Evolutionary conservation across 192 early-diverging fungal species (phyloP), one percentile per base, ranked within the genome.

Genomic region (Rhizophagus prolifer): DNA sequence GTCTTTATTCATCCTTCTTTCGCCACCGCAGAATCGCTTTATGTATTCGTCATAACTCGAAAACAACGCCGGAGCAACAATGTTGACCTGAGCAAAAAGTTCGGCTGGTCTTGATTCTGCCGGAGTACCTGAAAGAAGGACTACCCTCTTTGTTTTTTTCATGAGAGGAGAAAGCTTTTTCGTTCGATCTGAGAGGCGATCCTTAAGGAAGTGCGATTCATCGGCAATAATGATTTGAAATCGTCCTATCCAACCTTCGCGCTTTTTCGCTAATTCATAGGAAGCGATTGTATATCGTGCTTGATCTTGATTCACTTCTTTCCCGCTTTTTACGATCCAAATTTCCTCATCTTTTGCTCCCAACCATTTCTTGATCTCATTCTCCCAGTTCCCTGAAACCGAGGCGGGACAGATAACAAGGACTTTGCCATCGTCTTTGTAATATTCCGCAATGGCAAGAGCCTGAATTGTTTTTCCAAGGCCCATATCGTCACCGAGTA

Each of bases 381-480:
- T 46, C 1, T 47, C 19, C 87, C 87, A 88, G 13, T 77, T 86
- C 13, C 75, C 34, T 7, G 79, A 46, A 19, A 88, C 34, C 6
- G 79, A 80, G 8, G 81, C 62, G 9, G 87, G 87, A 44, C 86
- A 88, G 26, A 88, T 78, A 21, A 88, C 67, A 5, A 88, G 78
- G 2, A 82, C 82, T 3, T 86, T 86, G 81, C 86, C 86, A 10
- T 83, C 60, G 3, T 30, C 72, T 16, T 58, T 19, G 68, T 88
- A 88, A 36, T 64, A 80, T 23, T 76, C 46, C 36, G 76, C 80
- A 1, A 86, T 62, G 9, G 80, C 74, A 21, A 88, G 41, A 5
- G 85, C 81, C 67, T 88, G 87, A 4, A 85, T 78, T 4, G 85
- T 86, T 66, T 86, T 86, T 26, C 85, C 85, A 71, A 78, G 58